Conservation (phyloP, 2,329 filamentous ascomycete species). For the Huntiella decipiens region DNA sequence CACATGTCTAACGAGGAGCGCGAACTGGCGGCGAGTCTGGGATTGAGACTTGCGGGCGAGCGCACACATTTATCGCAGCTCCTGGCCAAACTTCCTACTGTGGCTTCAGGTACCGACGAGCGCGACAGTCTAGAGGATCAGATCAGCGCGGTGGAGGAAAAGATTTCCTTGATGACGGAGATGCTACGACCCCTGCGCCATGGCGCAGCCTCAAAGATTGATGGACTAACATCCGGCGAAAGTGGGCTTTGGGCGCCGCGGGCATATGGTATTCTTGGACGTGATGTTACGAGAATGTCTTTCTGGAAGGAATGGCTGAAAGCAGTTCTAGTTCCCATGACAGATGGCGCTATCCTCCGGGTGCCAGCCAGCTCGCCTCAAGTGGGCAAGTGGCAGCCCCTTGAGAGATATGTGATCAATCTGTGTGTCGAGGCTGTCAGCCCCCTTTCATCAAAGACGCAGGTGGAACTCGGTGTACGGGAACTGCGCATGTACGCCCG, state of each 20-base stretch:
- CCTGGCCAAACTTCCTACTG: constrained; percentile 61
- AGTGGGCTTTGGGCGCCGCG: constrained; percentile 91
- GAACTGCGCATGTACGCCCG: constrained; percentile 83
- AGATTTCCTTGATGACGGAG: constrained; percentile 92
- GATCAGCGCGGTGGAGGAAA: constrained; percentile 90
- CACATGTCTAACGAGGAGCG: constrained; percentile 84
- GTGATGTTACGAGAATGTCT: constrained; percentile 61
- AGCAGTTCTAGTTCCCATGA: constrained; percentile 89
- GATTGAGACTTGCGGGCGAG: constrained; percentile 70
- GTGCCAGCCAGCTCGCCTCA: constrained; percentile 78
- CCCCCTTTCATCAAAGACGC: constrained; percentile 81
- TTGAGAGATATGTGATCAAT: constrained; percentile 94
- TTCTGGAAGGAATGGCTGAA: constrained; percentile 99
- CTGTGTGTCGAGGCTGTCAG: constrained; percentile 88
- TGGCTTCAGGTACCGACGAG: constrained; percentile 60
- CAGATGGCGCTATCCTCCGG: constrained; percentile 61
- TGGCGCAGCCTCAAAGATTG: constrained; percentile 89
- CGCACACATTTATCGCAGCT: constrained; percentile 78
- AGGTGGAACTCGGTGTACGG: constrained; percentile 78
- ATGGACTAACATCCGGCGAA: constrained; percentile 85
- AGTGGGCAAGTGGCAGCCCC: constrained; percentile 83
- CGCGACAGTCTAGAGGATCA: constrained; percentile 79
- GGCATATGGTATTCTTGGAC: constrained; percentile 79
- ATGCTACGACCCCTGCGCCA: constrained; percentile 81
- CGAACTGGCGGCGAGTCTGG: constrained; percentile 79